phyloP scores from a whole-genome alignment of 257 asterid genomes.

The Solanum chilense region DNA sequence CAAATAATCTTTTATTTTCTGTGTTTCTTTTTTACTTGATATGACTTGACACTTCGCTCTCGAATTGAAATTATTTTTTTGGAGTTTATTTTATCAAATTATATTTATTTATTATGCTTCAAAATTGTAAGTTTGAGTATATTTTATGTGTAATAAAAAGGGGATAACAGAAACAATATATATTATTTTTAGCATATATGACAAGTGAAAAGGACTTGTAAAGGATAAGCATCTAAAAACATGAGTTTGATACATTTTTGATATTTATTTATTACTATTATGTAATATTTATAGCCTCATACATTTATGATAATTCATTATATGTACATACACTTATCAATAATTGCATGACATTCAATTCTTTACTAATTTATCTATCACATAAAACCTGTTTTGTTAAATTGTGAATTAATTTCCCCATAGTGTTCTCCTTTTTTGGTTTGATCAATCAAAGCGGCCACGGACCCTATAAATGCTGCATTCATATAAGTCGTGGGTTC shows the following conservation, averaged over 20 bases:
- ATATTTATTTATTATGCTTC: not conserved
- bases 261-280: not conserved
- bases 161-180: not conserved
- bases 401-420: not conserved
- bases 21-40: not conserved
- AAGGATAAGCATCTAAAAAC: not conserved
- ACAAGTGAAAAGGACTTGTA: not conserved
- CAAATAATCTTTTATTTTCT: fast-evolving
- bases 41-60: not conserved
- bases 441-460: conserved; percentile 32
- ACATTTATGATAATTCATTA: not conserved
- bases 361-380: not conserved
- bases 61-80: not conserved
- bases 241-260: not conserved
- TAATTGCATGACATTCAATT: not conserved
- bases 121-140: not conserved
- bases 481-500: conserved; percentile 69
- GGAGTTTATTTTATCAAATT: not conserved
- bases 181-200: not conserved
- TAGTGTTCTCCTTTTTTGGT: not conserved
- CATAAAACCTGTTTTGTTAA: not conserved
- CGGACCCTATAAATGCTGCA: conserved; percentile 63
- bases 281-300: not conserved
- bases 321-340: not conserved
- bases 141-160: not conserved